Conservation (phyloP, 768 basidiomycete species). For the Hygrophorus pudorinus region DNA sequence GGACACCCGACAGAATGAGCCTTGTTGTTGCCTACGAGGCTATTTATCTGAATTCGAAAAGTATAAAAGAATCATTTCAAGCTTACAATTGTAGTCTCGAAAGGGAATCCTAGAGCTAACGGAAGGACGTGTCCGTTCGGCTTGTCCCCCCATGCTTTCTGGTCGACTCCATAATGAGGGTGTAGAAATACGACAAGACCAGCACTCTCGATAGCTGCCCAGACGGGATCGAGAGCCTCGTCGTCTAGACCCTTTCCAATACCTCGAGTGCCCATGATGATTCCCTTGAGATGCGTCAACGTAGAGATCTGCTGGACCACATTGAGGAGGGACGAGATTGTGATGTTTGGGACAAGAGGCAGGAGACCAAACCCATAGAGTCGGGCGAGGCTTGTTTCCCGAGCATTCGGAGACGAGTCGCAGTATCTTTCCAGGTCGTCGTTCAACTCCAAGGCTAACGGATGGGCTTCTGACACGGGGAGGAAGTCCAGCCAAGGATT, state of each 20-base stretch:
- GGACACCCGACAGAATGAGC: constrained; percentile 69
- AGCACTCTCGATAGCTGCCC: constrained; percentile 63
- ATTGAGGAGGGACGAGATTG: constrained; percentile 45
- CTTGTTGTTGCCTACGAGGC: constrained; percentile 53
- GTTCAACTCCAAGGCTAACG: constrained; percentile 64
- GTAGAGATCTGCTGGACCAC: constrained; percentile 55
- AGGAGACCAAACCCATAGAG: constrained; percentile 80
- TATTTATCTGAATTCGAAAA: background rate
- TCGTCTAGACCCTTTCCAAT: constrained; percentile 79
- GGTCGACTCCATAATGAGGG: constrained; percentile 77
- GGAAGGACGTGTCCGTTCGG: constrained; percentile 85
- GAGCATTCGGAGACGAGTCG: constrained; percentile 43
- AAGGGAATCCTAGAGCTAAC: constrained; percentile 80
- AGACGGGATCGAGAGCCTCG: constrained; percentile 65
- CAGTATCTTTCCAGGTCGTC: constrained; percentile 73
- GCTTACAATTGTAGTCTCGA: constrained; percentile 79
- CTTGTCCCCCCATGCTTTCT: constrained; percentile 62
- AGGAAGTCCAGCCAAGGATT: constrained; percentile 93
- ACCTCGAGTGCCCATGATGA: constrained; percentile 79
- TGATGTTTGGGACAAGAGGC: constrained; percentile 64
- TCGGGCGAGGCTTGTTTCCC: constrained; percentile 38
- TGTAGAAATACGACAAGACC: constrained; percentile 76
- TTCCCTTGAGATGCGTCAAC: constrained; percentile 56
- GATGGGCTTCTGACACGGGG: constrained; percentile 51
- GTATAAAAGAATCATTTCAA: constrained; percentile 3